Conservation (phyloP, 495 filamentous ascomycete species). For the Cercophora newfieldiana region DNA sequence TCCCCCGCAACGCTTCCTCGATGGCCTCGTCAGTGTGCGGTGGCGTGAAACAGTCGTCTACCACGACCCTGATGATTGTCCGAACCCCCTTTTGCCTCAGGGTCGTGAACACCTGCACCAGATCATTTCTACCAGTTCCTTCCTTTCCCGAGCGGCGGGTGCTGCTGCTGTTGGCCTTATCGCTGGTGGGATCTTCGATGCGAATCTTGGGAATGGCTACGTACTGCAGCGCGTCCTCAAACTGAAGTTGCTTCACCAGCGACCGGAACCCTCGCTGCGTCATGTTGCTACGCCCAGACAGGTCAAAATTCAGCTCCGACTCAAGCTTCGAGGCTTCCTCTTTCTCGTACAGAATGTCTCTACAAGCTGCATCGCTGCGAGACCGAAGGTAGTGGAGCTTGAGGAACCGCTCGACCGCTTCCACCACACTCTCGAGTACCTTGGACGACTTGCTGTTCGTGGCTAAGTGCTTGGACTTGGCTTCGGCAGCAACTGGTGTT, state of each 20-base stretch:
- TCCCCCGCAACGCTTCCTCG: background rate
- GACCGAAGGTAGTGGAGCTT: constrained; percentile 33
- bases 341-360: constrained; percentile 28
- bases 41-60: background rate
- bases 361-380: constrained; percentile 24
- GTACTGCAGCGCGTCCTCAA: constrained; percentile 38
- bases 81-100: background rate
- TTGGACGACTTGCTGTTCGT: constrained; percentile 15
- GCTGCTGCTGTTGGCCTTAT: constrained; percentile 13
- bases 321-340: constrained; percentile 13
- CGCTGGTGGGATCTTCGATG: constrained; percentile 15
- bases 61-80: background rate
- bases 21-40: background rate
- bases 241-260: constrained; percentile 28
- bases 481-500: background rate
- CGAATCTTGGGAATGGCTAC: constrained; percentile 30
- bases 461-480: constrained; percentile 8
- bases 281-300: constrained; percentile 24
- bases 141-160: constrained; percentile 14
- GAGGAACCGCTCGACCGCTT: constrained; percentile 21
- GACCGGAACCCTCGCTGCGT: constrained; percentile 22
- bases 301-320: constrained; percentile 32
- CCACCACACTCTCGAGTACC: constrained; percentile 12
- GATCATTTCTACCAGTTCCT: constrained; percentile 26
- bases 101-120: constrained; percentile 30